Percentiles rank a stretch among this genome's conserved stretches.
phyloP scores from a whole-genome alignment of 169 alveolate species.

The Plasmodium cynomolgi region DNA sequence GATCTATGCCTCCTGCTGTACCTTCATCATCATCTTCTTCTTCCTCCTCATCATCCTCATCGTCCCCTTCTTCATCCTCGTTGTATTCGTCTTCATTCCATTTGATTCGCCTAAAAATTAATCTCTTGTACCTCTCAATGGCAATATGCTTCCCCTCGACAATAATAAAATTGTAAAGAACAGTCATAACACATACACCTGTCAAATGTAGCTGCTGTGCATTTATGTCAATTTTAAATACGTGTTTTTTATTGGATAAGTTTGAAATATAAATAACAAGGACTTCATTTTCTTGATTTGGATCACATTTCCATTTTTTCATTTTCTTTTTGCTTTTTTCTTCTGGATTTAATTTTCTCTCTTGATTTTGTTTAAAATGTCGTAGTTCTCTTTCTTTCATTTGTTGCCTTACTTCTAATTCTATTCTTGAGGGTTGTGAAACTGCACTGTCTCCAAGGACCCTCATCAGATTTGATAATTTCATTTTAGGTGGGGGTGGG shows the following conservation, averaged over 20 bases:
- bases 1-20: background rate
- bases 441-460: slow-evolving; percentile 87
- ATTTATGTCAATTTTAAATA: slow-evolving; percentile 87
- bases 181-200: slow-evolving; percentile 88
- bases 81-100: slow-evolving; percentile 80
- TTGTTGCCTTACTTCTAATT: slow-evolving; percentile 87
- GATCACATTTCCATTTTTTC: slow-evolving; percentile 88
- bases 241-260: slow-evolving; percentile 78
- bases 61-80: slow-evolving; percentile 34
- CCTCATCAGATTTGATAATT: slow-evolving; percentile 89
- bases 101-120: slow-evolving; percentile 84
- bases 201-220: slow-evolving; percentile 93
- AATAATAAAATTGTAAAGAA: slow-evolving; percentile 46
- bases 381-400: slow-evolving; percentile 88
- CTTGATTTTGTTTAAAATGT: slow-evolving; percentile 88
- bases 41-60: background rate
- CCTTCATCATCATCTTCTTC: background rate
- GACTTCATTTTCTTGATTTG: slow-evolving; percentile 80
- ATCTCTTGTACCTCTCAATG: slow-evolving; percentile 81
- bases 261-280: slow-evolving; percentile 80
- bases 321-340: slow-evolving; percentile 86
- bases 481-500: slow-evolving; percentile 93
- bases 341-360: slow-evolving; percentile 86
- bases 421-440: slow-evolving; percentile 91
- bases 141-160: slow-evolving; percentile 80